Percentiles rank a stretch among this genome's conserved stretches.
Conservation (phyloP, 495 filamentous ascomycete species). For the Neurospora tetrasperma region DNA sequence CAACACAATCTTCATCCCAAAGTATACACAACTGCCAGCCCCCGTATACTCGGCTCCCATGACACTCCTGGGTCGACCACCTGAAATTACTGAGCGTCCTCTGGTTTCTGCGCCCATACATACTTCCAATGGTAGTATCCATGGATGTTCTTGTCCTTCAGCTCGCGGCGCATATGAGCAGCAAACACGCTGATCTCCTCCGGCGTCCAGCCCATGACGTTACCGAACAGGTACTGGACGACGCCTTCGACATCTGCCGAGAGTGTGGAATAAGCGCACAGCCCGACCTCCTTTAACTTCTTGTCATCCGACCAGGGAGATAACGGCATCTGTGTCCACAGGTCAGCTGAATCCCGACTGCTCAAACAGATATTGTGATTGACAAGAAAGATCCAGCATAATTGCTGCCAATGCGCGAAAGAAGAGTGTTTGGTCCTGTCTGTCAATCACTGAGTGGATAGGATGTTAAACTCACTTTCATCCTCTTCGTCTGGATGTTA, state of each 20-base stretch:
- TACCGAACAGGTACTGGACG: slow-evolving; percentile 21
- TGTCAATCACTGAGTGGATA: neutral
- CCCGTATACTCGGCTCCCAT: neutral
- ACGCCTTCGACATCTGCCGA: slow-evolving; percentile 1
- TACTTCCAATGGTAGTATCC: slow-evolving; percentile 12
- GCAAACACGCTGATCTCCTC: slow-evolving; percentile 10
- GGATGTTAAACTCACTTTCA: neutral
- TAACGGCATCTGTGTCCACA: neutral
- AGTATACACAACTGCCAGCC: neutral
- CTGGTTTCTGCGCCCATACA: slow-evolving; percentile 25
- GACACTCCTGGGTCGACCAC: neutral
- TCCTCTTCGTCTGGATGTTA: slow-evolving; percentile 3
- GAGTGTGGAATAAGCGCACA: neutral
- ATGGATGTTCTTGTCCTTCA: slow-evolving; percentile 13
- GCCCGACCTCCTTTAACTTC: neutral
- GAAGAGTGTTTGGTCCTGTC: no score
- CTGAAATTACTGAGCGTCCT: neutral
- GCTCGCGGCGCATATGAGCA: slow-evolving; percentile 11
- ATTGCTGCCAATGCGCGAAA: no score
- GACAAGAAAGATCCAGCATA: neutral
- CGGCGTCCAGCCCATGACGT: slow-evolving; percentile 20
- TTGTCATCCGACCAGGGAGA: neutral
- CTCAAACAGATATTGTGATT: neutral
- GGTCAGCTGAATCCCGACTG: neutral
- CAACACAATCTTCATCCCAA: neutral